Conservation (phyloP, 768 basidiomycete genomes). For the Gymnopilus junonius region DNA sequence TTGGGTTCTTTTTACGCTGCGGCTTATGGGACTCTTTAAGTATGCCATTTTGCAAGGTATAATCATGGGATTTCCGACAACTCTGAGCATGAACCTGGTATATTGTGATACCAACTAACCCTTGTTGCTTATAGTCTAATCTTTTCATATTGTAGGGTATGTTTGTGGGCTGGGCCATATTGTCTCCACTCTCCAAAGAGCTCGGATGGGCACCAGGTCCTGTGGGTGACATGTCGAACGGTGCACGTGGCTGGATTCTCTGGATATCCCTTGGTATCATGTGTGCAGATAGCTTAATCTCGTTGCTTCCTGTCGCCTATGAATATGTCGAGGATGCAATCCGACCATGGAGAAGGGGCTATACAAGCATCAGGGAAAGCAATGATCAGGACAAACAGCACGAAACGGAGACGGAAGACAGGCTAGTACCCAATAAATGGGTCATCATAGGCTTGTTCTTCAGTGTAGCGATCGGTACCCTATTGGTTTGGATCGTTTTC, state of each 20-base stretch:
- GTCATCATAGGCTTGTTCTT: conserved; percentile 66
- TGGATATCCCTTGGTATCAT: conserved; percentile 96
- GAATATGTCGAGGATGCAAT: conserved; percentile 50
- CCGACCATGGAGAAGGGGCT: conserved; percentile 29
- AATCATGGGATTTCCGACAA: conserved; percentile 97
- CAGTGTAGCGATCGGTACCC: conserved; percentile 71
- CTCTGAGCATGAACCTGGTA: conserved; percentile 90
- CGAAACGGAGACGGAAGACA: conserved; percentile 77
- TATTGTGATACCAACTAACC: conserved; percentile 22
- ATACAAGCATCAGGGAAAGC: conserved; percentile 21
- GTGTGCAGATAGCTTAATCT: conserved; percentile 90
- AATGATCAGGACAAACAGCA: conserved; percentile 43
- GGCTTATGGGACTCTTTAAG: background rate
- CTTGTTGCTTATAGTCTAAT: background rate
- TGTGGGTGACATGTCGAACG: conserved; percentile 83
- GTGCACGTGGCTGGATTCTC: conserved; percentile 96
- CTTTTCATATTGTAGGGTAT: conserved; percentile 67
- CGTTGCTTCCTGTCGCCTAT: conserved; percentile 74
- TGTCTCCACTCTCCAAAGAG: conserved; percentile 86
- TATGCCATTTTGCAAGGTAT: conserved; percentile 56
- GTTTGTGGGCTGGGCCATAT: conserved; percentile 93
- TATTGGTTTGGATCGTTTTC: conserved; percentile 88
- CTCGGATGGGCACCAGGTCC: conserved; percentile 93
- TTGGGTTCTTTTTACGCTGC: background rate
- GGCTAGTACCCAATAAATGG: conserved; percentile 84